A percentile compares a stretch with the other conserved stretches of the same genome.
Evolutionary conservation across 306 rosid species (phyloP).

Genomic region (Rosa persica): DNA sequence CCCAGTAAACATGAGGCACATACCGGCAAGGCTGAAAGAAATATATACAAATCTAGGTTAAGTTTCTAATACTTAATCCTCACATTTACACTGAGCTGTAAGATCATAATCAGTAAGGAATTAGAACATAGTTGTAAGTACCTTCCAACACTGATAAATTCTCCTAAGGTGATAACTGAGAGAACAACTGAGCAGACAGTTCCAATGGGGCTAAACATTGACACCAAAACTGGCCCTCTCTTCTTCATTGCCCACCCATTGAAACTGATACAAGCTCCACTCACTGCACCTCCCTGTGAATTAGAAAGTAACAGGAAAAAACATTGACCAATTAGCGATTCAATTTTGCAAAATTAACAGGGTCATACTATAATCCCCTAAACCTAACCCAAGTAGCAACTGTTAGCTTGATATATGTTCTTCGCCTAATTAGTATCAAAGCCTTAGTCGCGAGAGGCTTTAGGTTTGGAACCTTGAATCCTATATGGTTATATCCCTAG

Average conservation of each 20-base stretch:
- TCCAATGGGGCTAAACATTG: constrained; percentile 76
- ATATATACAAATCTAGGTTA: not conserved
- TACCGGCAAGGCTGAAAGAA: constrained; percentile 62
- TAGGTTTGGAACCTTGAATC: not conserved
- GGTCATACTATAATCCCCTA: not conserved
- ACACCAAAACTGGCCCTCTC: constrained; percentile 83
- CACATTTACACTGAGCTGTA: not conserved
- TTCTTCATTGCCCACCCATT: constrained; percentile 87
- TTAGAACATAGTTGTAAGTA: constrained; percentile 21
- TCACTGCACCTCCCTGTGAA: constrained; percentile 62
- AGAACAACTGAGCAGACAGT: constrained; percentile 71
- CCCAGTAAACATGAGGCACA: constrained; percentile 77
- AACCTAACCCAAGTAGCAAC: no score
- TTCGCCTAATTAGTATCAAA: not conserved
- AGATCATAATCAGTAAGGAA: not conserved
- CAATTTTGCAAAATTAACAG: not conserved
- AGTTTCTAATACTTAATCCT: not conserved
- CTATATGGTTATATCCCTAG: not conserved
- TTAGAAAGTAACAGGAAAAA: not conserved
- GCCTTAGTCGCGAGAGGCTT: not conserved
- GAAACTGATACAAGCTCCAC: constrained; percentile 68
- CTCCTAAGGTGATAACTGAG: constrained; percentile 50
- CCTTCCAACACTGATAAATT: constrained; percentile 66
- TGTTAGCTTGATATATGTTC: not conserved
- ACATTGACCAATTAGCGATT: not conserved